Conservation (phyloP, 148 eudicot genomes). For the Camellia japonica region DNA sequence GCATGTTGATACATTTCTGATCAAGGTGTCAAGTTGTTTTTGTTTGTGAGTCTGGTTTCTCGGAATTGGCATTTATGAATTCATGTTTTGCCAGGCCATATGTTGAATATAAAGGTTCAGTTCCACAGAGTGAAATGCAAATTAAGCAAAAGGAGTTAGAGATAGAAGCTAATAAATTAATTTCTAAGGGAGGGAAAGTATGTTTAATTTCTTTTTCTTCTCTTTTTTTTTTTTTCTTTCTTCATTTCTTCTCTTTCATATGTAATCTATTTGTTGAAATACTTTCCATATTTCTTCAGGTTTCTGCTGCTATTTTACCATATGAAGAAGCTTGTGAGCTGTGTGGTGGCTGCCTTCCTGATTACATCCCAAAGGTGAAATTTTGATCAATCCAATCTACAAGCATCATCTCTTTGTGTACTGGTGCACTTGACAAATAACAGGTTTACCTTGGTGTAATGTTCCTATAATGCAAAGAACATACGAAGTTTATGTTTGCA, state of each 20-base stretch:
- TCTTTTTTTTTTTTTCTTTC: not conserved
- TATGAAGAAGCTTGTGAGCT: constrained; percentile 67
- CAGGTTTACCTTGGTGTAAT: not conserved
- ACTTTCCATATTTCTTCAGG: constrained; percentile 32
- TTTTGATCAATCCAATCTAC: not conserved
- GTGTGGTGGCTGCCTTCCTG: constrained; percentile 82
- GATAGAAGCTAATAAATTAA: constrained; percentile 52
- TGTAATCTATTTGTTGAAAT: not conserved
- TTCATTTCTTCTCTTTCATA: not conserved
- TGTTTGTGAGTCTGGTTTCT: not conserved
- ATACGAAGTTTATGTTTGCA: not conserved
- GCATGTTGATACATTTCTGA: no score
- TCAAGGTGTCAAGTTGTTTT: no score
- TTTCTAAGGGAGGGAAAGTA: constrained; percentile 68
- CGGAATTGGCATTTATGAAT: not conserved
- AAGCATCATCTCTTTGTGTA: not conserved
- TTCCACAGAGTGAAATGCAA: constrained; percentile 59
- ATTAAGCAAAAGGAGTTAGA: constrained; percentile 57
- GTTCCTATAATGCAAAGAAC: not conserved
- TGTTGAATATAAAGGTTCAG: constrained; percentile 79
- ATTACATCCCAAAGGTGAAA: constrained; percentile 74
- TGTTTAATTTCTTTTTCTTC: not conserved
- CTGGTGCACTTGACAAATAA: not conserved
- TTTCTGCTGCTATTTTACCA: constrained; percentile 48
- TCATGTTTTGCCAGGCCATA: constrained; percentile 50